Evolutionary conservation across 2,329 filamentous ascomycete species (phyloP).

Genomic region (Colletotrichum tabaci): DNA sequence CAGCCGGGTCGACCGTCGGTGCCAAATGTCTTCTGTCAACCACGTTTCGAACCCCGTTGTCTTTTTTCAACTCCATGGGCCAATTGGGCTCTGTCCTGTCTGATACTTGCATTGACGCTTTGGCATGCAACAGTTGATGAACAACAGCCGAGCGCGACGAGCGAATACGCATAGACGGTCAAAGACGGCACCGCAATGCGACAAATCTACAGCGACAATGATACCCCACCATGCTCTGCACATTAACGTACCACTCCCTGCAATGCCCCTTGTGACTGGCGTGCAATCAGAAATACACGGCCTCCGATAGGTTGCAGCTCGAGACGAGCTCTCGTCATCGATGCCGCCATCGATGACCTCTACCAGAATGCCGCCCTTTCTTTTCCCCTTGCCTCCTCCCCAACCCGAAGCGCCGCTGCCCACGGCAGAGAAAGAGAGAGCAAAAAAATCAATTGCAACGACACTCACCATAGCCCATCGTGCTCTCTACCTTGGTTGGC

Average conservation of each 20-base stretch:
- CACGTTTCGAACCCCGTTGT: conserved; percentile 1
- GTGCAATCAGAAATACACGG: conserved; percentile 35
- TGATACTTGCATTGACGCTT: conserved; percentile 1
- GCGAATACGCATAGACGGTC: conserved; percentile 9
- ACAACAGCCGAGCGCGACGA: conserved; percentile 22
- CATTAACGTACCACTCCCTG: conserved; percentile 27
- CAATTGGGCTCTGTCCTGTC: not conserved
- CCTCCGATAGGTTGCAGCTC: conserved; percentile 38
- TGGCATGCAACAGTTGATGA: conserved; percentile 19
- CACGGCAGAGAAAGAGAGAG: not conserved
- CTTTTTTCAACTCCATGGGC: not conserved
- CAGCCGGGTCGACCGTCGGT: not conserved
- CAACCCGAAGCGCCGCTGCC: not conserved
- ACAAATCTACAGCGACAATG: conserved; percentile 3
- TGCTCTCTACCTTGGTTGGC: not conserved
- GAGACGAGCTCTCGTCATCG: conserved; percentile 40
- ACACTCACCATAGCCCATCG: not conserved
- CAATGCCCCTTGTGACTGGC: conserved; percentile 8
- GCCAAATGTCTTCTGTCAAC: not conserved
- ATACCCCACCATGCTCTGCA: conserved; percentile 9
- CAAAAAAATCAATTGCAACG: not conserved
- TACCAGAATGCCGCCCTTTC: conserved; percentile 15
- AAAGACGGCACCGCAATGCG: conserved; percentile 16
- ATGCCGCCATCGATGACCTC: conserved; percentile 38
- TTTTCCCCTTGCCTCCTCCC: conserved; percentile 14